Percentiles rank a stretch among this genome's conserved stretches.
These are phyloP conservation scores for Scedosporium aurantiacum DNA, from an alignment of 2,329 filamentous ascomycete species.

Conservation along the genomic window DNA sequence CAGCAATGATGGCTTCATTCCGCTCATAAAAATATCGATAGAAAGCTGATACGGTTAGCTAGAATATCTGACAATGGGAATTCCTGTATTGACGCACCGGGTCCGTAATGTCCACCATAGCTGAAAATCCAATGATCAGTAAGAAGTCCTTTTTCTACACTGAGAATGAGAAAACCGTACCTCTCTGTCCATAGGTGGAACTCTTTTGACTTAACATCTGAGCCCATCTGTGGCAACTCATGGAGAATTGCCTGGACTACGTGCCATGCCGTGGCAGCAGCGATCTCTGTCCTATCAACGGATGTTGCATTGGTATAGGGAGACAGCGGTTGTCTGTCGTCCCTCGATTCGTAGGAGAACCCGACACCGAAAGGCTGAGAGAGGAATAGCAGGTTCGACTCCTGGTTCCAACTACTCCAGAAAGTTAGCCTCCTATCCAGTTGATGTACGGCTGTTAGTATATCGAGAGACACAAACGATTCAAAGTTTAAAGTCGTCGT, in stretches of 20 bases:
- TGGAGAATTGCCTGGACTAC: neutral
- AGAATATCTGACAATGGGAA: neutral
- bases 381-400: conserved; percentile 5
- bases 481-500: neutral
- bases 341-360: conserved; percentile 1
- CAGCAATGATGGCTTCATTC: conserved; percentile 51
- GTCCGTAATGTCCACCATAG: conserved; percentile 6
- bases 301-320: neutral
- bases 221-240: neutral
- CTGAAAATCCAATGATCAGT: neutral
- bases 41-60: neutral
- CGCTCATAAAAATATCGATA: conserved; percentile 14
- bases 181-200: conserved; percentile 6
- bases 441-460: neutral
- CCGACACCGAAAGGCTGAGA: conserved; percentile 6
- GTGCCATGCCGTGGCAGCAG: conserved; percentile 1
- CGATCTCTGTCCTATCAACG: neutral
- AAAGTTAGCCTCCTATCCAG: neutral
- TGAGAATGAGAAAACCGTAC: neutral
- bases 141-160: neutral
- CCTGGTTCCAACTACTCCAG: neutral
- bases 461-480: neutral
- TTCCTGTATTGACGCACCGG: neutral
- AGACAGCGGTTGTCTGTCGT: neutral
- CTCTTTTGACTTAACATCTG: neutral